phyloP scores from a whole-genome alignment of 2,329 filamentous ascomycete genomes.

The Shiraia sp. region DNA sequence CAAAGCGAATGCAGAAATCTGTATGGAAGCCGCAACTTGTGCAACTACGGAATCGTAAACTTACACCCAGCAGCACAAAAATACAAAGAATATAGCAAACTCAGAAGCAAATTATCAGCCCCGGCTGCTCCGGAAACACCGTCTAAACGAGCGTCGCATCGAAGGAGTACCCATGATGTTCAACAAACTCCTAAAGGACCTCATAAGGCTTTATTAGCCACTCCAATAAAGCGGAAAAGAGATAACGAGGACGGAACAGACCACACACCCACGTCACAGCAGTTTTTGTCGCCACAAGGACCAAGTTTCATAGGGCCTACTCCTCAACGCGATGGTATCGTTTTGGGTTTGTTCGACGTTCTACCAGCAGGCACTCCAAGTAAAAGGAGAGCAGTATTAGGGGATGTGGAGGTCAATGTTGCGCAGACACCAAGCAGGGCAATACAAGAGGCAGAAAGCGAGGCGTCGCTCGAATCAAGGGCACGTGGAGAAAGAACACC shows the following conservation, averaged over 20 bases:
- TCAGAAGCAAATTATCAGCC: slow-evolving; percentile 49
- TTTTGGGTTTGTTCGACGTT: slow-evolving; percentile 77
- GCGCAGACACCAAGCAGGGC: slow-evolving; percentile 47
- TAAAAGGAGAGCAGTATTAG: slow-evolving; percentile 35
- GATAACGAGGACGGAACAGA: slow-evolving; percentile 22
- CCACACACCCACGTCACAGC: slow-evolving; percentile 11
- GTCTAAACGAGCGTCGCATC: slow-evolving; percentile 32
- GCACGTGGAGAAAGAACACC: slow-evolving; percentile 50
- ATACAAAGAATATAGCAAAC: slow-evolving; percentile 75
- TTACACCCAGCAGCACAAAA: slow-evolving; percentile 60
- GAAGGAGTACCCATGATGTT: slow-evolving; percentile 20
- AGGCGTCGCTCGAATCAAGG: slow-evolving; percentile 32
- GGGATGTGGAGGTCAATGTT: slow-evolving; percentile 36
- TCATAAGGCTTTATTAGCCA: slow-evolving; percentile 19
- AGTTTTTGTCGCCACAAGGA: slow-evolving; percentile 35
- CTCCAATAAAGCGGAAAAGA: slow-evolving; percentile 39
- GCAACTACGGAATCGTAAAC: background rate
- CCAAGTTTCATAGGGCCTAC: slow-evolving; percentile 68
- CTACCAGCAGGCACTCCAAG: slow-evolving; percentile 58
- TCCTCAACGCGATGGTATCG: slow-evolving; percentile 76
- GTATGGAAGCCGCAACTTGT: slow-evolving; percentile 50
- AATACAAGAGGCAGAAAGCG: slow-evolving; percentile 24
- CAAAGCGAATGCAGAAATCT: slow-evolving; percentile 71
- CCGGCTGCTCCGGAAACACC: slow-evolving; percentile 36
- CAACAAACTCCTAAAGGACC: slow-evolving; percentile 33